phyloP scores from a whole-genome alignment of 352 stramenopile genomes.

The Globisporangium radiosum region DNA sequence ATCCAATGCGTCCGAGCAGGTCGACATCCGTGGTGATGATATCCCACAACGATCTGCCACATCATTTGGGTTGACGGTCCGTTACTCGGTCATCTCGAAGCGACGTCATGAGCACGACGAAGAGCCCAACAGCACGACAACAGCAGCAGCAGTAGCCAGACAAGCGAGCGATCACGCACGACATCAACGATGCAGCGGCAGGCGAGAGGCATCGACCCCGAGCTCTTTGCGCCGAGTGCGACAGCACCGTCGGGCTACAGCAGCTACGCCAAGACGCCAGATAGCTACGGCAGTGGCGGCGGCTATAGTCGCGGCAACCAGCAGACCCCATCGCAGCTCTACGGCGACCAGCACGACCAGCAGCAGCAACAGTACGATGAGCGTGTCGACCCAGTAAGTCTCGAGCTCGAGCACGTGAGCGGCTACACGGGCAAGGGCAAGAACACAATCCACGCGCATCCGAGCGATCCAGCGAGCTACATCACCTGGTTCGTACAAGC shows the following conservation, averaged over 20 bases:
- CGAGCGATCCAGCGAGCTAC: slow-evolving; percentile 39
- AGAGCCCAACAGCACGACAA: not conserved
- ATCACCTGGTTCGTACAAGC: slow-evolving; percentile 31
- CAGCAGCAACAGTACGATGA: not conserved
- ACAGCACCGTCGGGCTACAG: slow-evolving; percentile 4
- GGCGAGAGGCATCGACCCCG: slow-evolving; percentile 28
- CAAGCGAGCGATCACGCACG: not conserved
- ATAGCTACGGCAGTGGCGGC: slow-evolving; percentile 1
- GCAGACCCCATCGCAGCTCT: not conserved
- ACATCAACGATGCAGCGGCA: slow-evolving; percentile 25
- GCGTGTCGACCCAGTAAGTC: not conserved
- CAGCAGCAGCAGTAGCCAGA: not conserved
- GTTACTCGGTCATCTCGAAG: too few species aligned
- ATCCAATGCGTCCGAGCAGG: too few species aligned
- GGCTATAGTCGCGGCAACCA: slow-evolving; percentile 2
- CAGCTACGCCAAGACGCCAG: not conserved
- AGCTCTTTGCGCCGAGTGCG: slow-evolving; percentile 47
- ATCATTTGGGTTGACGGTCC: too few species aligned
- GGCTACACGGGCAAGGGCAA: slow-evolving; percentile 53
- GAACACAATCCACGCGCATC: slow-evolving; percentile 46
- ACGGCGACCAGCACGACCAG: not conserved
- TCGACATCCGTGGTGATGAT: too few species aligned
- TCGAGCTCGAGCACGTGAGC: slow-evolving; percentile 69
- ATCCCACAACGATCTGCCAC: too few species aligned
- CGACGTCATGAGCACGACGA: too few species aligned